Evolutionary conservation across 768 basidiomycete genomes (phyloP).

Genomic region (Russula foetens): DNA sequence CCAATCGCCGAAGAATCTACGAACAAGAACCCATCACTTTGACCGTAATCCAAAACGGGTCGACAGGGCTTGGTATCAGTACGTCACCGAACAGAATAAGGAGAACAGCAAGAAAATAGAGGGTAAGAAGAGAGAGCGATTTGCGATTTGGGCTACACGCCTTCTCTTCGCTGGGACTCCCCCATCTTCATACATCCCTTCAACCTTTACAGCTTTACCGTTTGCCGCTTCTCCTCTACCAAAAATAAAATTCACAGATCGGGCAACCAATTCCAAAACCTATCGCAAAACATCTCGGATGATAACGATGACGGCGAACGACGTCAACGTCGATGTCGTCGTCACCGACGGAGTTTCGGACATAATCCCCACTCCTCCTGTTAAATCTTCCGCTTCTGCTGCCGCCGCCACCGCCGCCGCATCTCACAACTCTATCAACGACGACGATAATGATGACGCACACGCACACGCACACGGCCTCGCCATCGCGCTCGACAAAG

Average conservation of each 20-base stretch:
- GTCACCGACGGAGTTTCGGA: not conserved
- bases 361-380: no score
- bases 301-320: not conserved
- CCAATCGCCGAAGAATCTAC: not conserved
- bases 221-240: not conserved
- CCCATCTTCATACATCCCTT: not conserved
- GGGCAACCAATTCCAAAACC: not conserved
- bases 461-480: constrained; percentile 28
- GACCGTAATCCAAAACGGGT: no score
- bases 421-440: not conserved
- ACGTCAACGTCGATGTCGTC: not conserved
- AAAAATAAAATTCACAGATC: not conserved
- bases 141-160: not conserved
- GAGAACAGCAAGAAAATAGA: not conserved
- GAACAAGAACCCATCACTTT: not conserved
- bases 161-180: not conserved
- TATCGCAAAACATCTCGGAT: not conserved
- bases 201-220: no score
- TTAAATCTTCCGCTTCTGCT: not conserved
- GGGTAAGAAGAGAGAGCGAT: not conserved
- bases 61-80: not conserved
- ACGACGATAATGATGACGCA: no score
- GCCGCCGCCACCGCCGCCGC: no score
- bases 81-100: not conserved
- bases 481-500: constrained; percentile 33